Evolutionary conservation across 1,284 basidiomycete species (phyloP).

Genomic region (Gymnopus androsaceus): DNA sequence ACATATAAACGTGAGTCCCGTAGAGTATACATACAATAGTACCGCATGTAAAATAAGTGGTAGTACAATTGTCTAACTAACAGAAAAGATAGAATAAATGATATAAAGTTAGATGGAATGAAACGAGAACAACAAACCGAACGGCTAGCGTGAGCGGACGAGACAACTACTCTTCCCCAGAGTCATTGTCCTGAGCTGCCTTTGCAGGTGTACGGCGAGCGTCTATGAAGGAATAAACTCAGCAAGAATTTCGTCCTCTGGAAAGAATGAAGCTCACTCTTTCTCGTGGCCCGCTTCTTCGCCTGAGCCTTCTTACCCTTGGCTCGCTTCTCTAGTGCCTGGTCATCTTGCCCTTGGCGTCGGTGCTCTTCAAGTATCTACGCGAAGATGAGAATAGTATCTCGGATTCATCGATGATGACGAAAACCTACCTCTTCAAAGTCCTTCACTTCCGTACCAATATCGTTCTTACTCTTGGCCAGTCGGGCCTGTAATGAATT

Average conservation of each 20-base stretch:
- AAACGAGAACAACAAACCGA: no score
- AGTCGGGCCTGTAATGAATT: slow-evolving; percentile 58
- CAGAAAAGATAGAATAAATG: no score
- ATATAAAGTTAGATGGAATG: no score
- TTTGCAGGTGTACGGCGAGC: not conserved
- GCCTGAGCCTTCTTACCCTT: slow-evolving; percentile 80
- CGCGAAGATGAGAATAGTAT: not conserved
- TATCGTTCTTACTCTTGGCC: slow-evolving; percentile 87
- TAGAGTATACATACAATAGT: no score
- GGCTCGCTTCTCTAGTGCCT: slow-evolving; percentile 84
- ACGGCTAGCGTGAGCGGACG: no score
- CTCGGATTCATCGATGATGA: slow-evolving; percentile 18
- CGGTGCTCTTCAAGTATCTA: slow-evolving; percentile 84
- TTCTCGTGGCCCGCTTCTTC: slow-evolving; percentile 52
- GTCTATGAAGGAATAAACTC: not conserved
- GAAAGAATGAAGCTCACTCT: slow-evolving; percentile 12
- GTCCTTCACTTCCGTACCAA: slow-evolving; percentile 86
- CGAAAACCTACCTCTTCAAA: slow-evolving; percentile 69
- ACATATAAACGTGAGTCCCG: no score
- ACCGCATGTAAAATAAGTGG: no score
- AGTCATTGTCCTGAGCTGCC: not conserved
- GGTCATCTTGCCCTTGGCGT: slow-evolving; percentile 87
- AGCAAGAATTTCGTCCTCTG: not conserved
- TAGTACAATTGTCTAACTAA: no score
- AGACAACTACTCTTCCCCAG: not conserved